Evolutionary conservation across 306 rosid species (phyloP), one percentile per base, ranked within the genome.

Genomic region (Prunus armeniaca): DNA sequence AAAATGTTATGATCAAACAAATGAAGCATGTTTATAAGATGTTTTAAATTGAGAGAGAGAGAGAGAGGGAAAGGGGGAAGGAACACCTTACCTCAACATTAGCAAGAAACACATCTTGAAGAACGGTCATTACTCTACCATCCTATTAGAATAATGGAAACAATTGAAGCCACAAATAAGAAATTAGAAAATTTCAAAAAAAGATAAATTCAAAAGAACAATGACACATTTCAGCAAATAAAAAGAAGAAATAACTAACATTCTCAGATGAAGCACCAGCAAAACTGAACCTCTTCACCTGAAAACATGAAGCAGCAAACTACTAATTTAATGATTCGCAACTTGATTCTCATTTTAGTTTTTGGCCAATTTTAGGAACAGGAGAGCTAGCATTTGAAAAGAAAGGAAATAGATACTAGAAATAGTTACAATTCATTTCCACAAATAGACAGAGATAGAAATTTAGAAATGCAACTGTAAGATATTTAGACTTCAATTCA

Each of bases 51-150:
- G 52, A 49, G 75, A 61, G 41, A 25, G 19, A 60, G 49, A 67
- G 54, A 88, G 69, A 43, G 38, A 5, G 5, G 0, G 32, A 0
- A 0, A 5, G 1, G 38, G 38, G 38, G 38, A 32, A 32, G 6
- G 64, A 24, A 74, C 24, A 77, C 80, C 88, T 72, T 83, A 93
- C 98, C 6, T 6, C 34, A 54, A 94, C 96, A 61, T 94, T 89
- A 17, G 98, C 96, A 67, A 94, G 85, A 87, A 94, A 89, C 50
- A 86, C 86, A 72, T 92, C 91, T 72, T 86, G 89, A 70, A 94
- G 91, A 79, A 86, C 70, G 13, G 78, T 58, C 63, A 80, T 72
- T 30, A 87, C 95, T 78, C 88, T 24, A 24, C n/a, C 25, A 2
- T 62, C 67, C 41, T 61, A 30, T 27, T 79, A 60, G 70, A 79